Evolutionary conservation across 306 rosid species (phyloP).

Genomic region (Castanospermum australe): DNA sequence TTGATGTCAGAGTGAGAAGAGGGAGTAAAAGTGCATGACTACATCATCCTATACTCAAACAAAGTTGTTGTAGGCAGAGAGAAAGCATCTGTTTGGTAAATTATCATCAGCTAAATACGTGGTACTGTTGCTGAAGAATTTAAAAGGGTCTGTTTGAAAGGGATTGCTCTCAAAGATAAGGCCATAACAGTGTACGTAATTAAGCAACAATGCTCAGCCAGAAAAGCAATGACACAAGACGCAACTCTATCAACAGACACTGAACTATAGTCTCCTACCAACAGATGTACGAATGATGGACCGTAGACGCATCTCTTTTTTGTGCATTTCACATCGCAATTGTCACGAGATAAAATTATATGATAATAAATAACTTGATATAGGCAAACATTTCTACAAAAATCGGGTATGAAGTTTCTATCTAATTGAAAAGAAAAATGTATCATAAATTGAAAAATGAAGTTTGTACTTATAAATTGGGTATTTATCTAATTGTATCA

Average conservation of each 20-base stretch:
- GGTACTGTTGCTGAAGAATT: neutral
- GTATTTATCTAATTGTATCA: too few species aligned
- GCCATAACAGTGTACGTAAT: neutral
- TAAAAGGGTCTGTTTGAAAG: neutral
- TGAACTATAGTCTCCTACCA: neutral
- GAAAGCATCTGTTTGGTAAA: neutral
- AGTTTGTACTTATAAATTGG: too few species aligned
- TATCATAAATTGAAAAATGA: too few species aligned
- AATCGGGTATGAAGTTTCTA: too few species aligned
- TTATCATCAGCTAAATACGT: neutral
- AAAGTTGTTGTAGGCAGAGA: neutral
- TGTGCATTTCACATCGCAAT: too few species aligned
- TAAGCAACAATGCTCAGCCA: neutral
- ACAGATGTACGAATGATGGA: neutral
- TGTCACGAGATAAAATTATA: too few species aligned
- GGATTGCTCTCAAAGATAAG: slow-evolving; percentile 1
- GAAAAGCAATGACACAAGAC: neutral
- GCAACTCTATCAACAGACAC: neutral
- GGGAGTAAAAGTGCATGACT: neutral
- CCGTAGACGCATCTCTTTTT: neutral
- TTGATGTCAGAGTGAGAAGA: neutral
- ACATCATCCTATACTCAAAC: neutral
- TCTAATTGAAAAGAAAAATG: too few species aligned
- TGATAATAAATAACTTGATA: too few species aligned
- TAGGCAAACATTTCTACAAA: too few species aligned